Evolutionary conservation across 2,329 filamentous ascomycete genomes (phyloP), one percentile per base, ranked within the genome.

Genomic region (Aureobasidium sp.): DNA sequence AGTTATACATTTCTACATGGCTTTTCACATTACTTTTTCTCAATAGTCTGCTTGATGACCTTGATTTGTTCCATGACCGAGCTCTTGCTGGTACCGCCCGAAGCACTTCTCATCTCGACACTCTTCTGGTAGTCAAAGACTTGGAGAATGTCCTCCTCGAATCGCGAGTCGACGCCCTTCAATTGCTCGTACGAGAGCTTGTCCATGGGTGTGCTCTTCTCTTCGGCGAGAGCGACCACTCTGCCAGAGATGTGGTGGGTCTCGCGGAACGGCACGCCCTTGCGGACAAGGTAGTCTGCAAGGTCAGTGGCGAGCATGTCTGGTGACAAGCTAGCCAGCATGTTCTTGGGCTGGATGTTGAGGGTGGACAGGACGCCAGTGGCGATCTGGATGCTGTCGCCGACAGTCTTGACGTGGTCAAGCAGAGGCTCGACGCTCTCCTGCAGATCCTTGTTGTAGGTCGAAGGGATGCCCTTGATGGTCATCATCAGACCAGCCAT

Each of bases 401-500:
- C 83, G 65, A 94, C 82, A 6, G 90, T 93, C 81, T 91, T 89
- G 75, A 92, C 84, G 72, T 87, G 84, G 74, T 95, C 90, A 53
- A 96, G 83, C 77, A 96, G 85, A n/a, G 88, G 87, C 79, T 95
- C 88, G 65, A 90, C 87, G 63, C 85, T 87, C 77, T 96, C 91
- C 76, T 96, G 90, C n/a, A 95, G 76, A 74, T 96, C 90, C 77
- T 95, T 96, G 80, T 95, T 93, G 80, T 95, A 95, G 3, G 88
- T 91, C 47, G 84, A 88, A 1, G 90, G 89, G 31, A 94, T 83
- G 62, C 88, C 88, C 75, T 88, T 87, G 74, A 87, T 80, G 41
- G 86, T 89, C 77, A 86, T 87, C 82, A 90, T 90, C 66, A 94
- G 77, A 41, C 89, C 90, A 5, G 88, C 84, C 85, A 93, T 89